Evolutionary conservation across 257 asterid species (phyloP).

Genomic region (Leonotis leonurus): DNA sequence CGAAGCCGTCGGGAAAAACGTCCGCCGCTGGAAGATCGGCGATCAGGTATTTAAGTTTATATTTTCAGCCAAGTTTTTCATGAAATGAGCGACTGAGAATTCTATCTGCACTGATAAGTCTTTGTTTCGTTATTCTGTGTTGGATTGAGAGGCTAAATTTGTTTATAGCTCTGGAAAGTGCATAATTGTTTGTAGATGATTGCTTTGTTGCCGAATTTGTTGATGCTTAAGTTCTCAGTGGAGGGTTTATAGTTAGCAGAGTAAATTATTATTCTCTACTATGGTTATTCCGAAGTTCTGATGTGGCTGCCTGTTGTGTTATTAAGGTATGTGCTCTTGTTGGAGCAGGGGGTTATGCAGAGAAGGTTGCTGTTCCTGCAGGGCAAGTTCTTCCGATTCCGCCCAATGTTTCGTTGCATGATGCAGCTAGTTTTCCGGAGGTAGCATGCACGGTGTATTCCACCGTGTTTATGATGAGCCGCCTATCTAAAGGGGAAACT

Average conservation of each 20-base stretch:
- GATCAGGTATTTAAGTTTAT: constrained; percentile 48
- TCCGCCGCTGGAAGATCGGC: constrained; percentile 74
- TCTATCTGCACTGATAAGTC: not conserved
- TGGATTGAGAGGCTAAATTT: not conserved
- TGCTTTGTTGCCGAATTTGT: not conserved
- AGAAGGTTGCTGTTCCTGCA: constrained; percentile 78
- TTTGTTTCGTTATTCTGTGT: not conserved
- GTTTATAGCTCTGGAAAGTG: not conserved
- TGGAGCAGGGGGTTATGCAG: constrained; percentile 96
- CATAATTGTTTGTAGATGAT: not conserved
- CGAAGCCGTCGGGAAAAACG: constrained; percentile 70
- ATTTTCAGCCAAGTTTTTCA: not conserved
- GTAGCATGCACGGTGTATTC: constrained; percentile 98
- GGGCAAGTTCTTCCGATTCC: constrained; percentile 91
- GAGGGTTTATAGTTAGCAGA: not conserved
- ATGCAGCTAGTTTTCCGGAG: constrained; percentile 96
- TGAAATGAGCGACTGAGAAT: not conserved
- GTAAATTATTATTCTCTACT: not conserved
- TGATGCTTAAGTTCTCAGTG: not conserved
- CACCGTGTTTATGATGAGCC: constrained; percentile 85
- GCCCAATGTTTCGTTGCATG: constrained; percentile 69
- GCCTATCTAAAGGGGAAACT: constrained; percentile 65
- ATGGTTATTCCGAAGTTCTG: constrained; percentile 2
- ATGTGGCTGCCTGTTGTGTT: constrained; percentile 4
- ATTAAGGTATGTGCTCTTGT: constrained; percentile 82